Evolutionary conservation across 352 stramenopile genomes (phyloP), one percentile per base, ranked within the genome.

Genomic region (Phytophthora foliorum): DNA sequence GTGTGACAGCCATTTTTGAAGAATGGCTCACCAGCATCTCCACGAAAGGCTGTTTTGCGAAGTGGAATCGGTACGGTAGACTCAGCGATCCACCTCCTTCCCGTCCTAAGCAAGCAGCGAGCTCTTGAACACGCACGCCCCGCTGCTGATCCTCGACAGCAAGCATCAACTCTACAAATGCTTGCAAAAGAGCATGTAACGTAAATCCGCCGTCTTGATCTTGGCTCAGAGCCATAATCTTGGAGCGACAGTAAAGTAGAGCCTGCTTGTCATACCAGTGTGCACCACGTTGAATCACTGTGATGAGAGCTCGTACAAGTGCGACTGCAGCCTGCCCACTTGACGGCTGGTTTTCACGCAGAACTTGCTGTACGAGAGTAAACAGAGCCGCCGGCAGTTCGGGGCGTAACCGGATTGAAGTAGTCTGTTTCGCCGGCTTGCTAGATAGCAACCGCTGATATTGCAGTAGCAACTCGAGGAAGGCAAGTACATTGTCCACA

Each of bases 21-120:
- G 86, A 93, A 39, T 95, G 88, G 22, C 82, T 92, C 25, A 94
- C 83, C 46, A 93, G 67, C 81, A 93, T 93, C 36, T 93, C 86
- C n/a, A 83, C 71, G 29, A 89, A 77, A 8, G 72, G 69, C 24
- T 89, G 74, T 11, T 88, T 81, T 0, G 79, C 67, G 62, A 93
- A 93, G 27, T 93, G 77, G 54, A 93, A 94, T 14, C 78, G 73
- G 54, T 95, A 96, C 5, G 89, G 89, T 41, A 94, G 50, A 39
- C 78, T 83, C 22, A 94, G 76, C 2, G 71, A 74, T n/a, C 56
- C 75, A 9, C 63, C 59, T 53, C 53, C 24, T 17, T 94, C 86
- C 29, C 82, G 77, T 27, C 83, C 72, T 7, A 91, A 69, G 24
- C 79, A 90, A 7, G 76, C 76, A 17, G 74, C 72, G 36, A 94